A percentile compares a stretch with the other conserved stretches of the same genome.
These are phyloP conservation scores for Ambrosia artemisiifolia DNA, from an alignment of 129 eudicot species.

Conservation along the genomic window DNA sequence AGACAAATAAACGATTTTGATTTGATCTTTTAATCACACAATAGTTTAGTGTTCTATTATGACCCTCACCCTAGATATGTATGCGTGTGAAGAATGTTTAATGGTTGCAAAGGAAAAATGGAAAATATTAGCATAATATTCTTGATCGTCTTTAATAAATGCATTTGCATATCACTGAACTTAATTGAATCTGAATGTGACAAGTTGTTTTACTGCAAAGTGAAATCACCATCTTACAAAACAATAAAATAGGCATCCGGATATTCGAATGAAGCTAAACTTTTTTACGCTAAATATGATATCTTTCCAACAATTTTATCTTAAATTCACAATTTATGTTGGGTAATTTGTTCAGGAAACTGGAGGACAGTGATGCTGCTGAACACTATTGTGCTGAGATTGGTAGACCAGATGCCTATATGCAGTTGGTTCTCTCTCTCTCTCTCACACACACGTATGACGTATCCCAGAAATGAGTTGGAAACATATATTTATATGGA, in stretches of 20 bases:
- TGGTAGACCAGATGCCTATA: conserved; percentile 97
- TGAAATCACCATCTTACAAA: conserved; percentile 2
- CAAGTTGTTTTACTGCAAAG: conserved; percentile 1
- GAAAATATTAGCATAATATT: background rate
- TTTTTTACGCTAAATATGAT: background rate
- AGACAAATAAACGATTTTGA: too few relatives aligned
- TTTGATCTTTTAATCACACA: too few relatives aligned
- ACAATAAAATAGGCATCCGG: background rate
- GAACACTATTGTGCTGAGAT: conserved; percentile 96
- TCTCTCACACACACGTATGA: too few relatives aligned
- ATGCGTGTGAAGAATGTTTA: background rate
- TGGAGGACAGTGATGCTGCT: conserved; percentile 97
- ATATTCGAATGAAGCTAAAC: background rate
- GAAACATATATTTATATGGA: conserved; percentile 2
- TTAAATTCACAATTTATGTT: background rate
- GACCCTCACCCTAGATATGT: too few relatives aligned
- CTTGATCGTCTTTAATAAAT: background rate
- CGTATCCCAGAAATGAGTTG: background rate
- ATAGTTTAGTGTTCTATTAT: too few relatives aligned
- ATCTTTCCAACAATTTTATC: background rate
- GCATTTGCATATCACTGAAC: background rate
- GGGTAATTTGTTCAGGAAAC: conserved; percentile 50
- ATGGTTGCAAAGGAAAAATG: background rate
- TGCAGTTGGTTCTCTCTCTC: conserved; percentile 64
- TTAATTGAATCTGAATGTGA: background rate